A percentile compares a stretch with the other conserved stretches of the same genome.
Conservation (phyloP, 1,284 basidiomycete genomes). For the Apiotrichum veenhuisii region DNA sequence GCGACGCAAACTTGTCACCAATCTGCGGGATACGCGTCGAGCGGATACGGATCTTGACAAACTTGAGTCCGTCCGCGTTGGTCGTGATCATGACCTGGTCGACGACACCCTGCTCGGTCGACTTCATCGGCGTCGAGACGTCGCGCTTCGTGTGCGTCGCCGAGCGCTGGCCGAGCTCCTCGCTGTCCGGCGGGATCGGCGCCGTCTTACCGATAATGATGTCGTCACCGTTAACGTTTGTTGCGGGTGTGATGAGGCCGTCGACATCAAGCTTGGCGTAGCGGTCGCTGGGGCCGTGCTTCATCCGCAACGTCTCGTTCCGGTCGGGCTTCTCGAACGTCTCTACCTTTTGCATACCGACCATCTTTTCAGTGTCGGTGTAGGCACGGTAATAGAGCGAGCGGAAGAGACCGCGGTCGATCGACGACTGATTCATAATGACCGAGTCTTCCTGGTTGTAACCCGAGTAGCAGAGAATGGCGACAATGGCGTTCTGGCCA, state of each 20-base stretch:
- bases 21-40: conserved; percentile 95
- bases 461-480: conserved; percentile 96
- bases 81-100: conserved; percentile 97
- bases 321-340: conserved; percentile 96
- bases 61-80: conserved; percentile 92
- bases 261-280: conserved; percentile 98
- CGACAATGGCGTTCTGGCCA: conserved; percentile 96
- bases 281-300: conserved; percentile 72
- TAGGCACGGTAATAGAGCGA: conserved; percentile 98
- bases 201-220: conserved; percentile 99
- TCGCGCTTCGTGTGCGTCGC: conserved; percentile 87
- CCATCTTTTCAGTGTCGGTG: conserved; percentile 97
- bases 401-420: conserved; percentile 96
- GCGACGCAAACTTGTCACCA: conserved; percentile 98
- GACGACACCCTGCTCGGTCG: conserved; percentile 94
- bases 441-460: conserved; percentile 99
- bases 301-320: conserved; percentile 91
- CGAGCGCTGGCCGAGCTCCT: conserved; percentile 92
- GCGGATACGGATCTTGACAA: conserved; percentile 95
- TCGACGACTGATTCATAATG: conserved; percentile 99
- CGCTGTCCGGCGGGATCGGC: conserved; percentile 91
- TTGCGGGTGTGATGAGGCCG: conserved; percentile 91
- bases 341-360: conserved; percentile 85
- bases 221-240: conserved; percentile 91
- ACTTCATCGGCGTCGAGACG: conserved; percentile 95